These are phyloP conservation scores for Aspergillus ochraceus DNA, from an alignment of 2,329 filamentous ascomycete species.

Conservation along the genomic window DNA sequence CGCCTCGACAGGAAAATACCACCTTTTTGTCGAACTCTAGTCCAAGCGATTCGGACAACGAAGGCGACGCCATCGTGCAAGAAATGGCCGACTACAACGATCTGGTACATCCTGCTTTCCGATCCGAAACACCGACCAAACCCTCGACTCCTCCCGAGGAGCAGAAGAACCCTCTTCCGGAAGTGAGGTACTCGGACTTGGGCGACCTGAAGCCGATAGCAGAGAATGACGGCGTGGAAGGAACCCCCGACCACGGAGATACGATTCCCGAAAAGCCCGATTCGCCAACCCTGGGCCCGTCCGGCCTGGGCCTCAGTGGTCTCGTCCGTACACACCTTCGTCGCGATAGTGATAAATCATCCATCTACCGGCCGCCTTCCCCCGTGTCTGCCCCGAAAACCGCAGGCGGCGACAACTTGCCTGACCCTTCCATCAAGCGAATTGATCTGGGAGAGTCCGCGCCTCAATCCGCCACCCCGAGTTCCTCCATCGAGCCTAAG, in stretches of 20 bases:
- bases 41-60: slow-evolving; percentile 42
- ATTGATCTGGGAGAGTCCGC: neutral
- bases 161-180: slow-evolving; percentile 31
- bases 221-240: slow-evolving; percentile 29
- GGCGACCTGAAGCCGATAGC: slow-evolving; percentile 43
- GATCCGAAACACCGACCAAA: slow-evolving; percentile 34
- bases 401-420: slow-evolving; percentile 22
- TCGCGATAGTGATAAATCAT: slow-evolving; percentile 77
- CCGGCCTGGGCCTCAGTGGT: slow-evolving; percentile 68
- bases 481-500: neutral
- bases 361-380: slow-evolving; percentile 63
- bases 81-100: slow-evolving; percentile 15
- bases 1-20: slow-evolving; percentile 22
- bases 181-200: slow-evolving; percentile 39
- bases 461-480: neutral
- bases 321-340: slow-evolving; percentile 84
- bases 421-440: slow-evolving; percentile 2
- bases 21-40: slow-evolving; percentile 39
- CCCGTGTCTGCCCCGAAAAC: slow-evolving; percentile 36
- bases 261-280: slow-evolving; percentile 49
- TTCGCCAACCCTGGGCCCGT: slow-evolving; percentile 74
- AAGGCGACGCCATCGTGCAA: slow-evolving; percentile 20
- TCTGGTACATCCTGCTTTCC: slow-evolving; percentile 39
- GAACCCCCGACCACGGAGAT: slow-evolving; percentile 4
- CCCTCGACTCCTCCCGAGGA: slow-evolving; percentile 27